Evolutionary conservation across 441 rosid genomes (phyloP).

Genomic region (Populus hybrid): DNA sequence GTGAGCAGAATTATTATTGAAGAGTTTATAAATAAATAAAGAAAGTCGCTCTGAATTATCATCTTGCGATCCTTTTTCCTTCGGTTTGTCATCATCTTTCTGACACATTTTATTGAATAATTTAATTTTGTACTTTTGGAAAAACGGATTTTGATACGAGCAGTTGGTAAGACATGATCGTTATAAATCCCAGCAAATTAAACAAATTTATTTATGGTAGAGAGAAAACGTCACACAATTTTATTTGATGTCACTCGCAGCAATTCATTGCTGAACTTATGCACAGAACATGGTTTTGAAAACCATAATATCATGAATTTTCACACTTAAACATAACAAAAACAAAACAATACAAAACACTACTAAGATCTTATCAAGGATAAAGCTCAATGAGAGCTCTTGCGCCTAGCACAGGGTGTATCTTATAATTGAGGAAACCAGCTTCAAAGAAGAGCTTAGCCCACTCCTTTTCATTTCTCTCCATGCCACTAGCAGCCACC

Average conservation of each 20-base stretch:
- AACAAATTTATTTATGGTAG: too few species aligned
- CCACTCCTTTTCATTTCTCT: constrained; percentile 28
- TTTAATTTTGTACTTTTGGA: too few species aligned
- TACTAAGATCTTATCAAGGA: constrained; percentile 7
- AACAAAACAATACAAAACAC: background rate
- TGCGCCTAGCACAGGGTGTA: constrained; percentile 18
- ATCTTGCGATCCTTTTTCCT: too few species aligned
- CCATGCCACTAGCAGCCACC: background rate
- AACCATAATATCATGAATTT: too few species aligned
- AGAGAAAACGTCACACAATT: background rate
- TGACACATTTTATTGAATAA: too few species aligned
- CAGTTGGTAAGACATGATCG: too few species aligned
- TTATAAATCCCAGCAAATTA: too few species aligned
- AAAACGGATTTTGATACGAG: too few species aligned
- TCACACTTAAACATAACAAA: background rate
- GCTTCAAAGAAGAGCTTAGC: constrained; percentile 21
- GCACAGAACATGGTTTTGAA: background rate
- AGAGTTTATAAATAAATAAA: too few species aligned
- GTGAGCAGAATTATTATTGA: too few species aligned
- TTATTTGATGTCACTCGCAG: background rate
- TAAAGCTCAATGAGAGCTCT: constrained; percentile 31
- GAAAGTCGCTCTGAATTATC: too few species aligned
- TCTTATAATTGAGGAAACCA: constrained; percentile 20
- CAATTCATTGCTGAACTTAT: background rate
- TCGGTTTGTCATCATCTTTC: too few species aligned